Base-by-base conservation (phyloP, 1,284 basidiomycete species). In the Moniliella sp. region DNA sequence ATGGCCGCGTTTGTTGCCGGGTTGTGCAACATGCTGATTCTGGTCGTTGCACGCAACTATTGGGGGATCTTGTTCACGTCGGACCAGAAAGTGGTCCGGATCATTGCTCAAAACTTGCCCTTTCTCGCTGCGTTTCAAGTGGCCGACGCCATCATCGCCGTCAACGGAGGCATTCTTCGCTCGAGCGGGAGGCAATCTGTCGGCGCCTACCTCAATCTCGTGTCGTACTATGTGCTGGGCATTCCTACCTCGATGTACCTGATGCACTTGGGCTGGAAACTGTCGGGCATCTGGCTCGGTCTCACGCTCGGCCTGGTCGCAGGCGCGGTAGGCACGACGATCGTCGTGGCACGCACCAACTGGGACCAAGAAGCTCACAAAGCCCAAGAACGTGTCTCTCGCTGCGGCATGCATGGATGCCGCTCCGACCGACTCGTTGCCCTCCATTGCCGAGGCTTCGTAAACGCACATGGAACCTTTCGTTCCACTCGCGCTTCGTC, bases 41-140 rank as follows among this genome's bases (percentile, higher is more conserved):
- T 79, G 57, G 48, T 82, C 42, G 56, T 69, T 9, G 80, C 81
- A 66, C 67, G 78, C 4, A 60, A 72, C 19, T 64, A 65, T 3
- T 83, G 79, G 77, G 81, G 69, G 2, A 73, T 75, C 50, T 60
- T 86, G 15, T 91, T 88, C 67, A 88, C 83, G 49, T 65, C 73
- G 34, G 82, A 88, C 61, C 67, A 71, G 71, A 73, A 63, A 45
- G 76, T 80, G 4, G 67, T 75, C 18, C 35, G 43, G 3, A 63
- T 78, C 10, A 77, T 81, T 14, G 72, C 77, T 3, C 61, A 66
- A 0, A 74, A 83, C 35, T 61, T 86, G 26, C 78, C 81, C 0
- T 50, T 78, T n/a, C 61, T 62, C 30, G 65, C 67, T 3, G 73
- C 78, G 5, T 67, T 81, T 19, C 21, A 23, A 35, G 69, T 81